Conservation (phyloP, 2,329 filamentous ascomycete genomes). For the Anthostomella pinea region DNA sequence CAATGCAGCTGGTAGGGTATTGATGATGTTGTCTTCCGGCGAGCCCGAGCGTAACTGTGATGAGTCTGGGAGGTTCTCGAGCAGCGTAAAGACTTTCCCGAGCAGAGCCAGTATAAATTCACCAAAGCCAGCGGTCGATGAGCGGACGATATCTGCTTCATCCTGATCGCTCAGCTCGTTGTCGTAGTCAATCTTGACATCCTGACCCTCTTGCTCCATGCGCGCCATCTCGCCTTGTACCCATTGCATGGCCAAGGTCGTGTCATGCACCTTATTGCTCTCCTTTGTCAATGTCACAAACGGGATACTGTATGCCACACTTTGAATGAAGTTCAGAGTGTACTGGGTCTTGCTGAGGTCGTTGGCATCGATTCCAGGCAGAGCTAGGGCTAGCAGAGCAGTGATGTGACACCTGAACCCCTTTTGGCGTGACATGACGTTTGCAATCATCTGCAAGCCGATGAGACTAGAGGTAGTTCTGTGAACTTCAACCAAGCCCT, state of each 20-base stretch:
- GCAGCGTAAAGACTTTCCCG: constrained; percentile 88
- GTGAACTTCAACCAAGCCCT: constrained; percentile 95
- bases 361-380: constrained; percentile 96
- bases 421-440: constrained; percentile 87
- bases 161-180: constrained; percentile 79
- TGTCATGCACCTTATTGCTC: constrained; percentile 65
- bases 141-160: constrained; percentile 83
- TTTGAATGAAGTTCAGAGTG: constrained; percentile 91
- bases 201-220: constrained; percentile 83
- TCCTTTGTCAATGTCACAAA: constrained; percentile 77
- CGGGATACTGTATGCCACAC: constrained; percentile 93
- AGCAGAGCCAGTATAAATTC: constrained; percentile 91
- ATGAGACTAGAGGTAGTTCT: constrained; percentile 91
- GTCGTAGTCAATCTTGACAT: constrained; percentile 82
- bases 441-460: constrained; percentile 86
- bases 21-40: constrained; percentile 95
- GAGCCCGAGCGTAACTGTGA: constrained; percentile 84
- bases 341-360: constrained; percentile 95
- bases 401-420: constrained; percentile 97
- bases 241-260: constrained; percentile 83
- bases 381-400: constrained; percentile 82
- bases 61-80: constrained; percentile 93
- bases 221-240: constrained; percentile 91
- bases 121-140: constrained; percentile 88
- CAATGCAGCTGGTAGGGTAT: constrained; percentile 87